These are phyloP conservation scores for Eucalyptus regnans DNA, from an alignment of 345 rosid species.

Conservation along the genomic window DNA sequence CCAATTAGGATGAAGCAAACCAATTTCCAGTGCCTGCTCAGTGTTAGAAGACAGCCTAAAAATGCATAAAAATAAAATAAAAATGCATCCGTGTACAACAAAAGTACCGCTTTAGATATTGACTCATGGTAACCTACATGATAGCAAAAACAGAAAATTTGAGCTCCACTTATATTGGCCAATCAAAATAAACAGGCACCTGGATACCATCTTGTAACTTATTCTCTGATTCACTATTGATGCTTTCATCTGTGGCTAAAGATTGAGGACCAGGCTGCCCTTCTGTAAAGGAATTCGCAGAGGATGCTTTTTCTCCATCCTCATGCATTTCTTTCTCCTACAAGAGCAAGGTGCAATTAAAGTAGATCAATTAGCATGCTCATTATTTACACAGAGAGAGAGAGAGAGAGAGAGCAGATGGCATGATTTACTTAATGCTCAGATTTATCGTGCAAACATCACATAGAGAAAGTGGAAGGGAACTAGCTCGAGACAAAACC, in stretches of 20 bases:
- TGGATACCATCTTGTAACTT: slow-evolving; percentile 26
- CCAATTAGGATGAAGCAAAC: not conserved
- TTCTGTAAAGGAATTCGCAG: slow-evolving; percentile 16
- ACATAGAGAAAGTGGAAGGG: not conserved
- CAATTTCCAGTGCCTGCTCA: not conserved
- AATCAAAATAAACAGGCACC: slow-evolving; percentile 22
- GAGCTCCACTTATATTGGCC: not conserved
- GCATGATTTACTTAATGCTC: not conserved
- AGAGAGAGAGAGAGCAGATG: not conserved
- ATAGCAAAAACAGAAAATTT: not conserved
- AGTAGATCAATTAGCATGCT: not conserved
- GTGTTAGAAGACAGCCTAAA: not conserved
- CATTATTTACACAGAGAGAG: not conserved
- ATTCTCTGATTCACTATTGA: slow-evolving; percentile 14
- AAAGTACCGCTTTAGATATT: not conserved
- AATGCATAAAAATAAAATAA: not conserved
- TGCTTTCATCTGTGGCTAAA: slow-evolving; percentile 16
- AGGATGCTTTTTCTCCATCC: slow-evolving; percentile 24
- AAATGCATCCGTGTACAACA: not conserved
- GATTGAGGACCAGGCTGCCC: slow-evolving; percentile 32
- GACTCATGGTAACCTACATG: not conserved
- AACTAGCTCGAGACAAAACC: not conserved
- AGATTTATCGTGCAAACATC: not conserved
- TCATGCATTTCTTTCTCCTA: slow-evolving; percentile 36
- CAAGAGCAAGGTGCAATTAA: not conserved